Base-by-base conservation (phyloP, 2,329 filamentous ascomycete species). In the Botrytis fragariae region DNA sequence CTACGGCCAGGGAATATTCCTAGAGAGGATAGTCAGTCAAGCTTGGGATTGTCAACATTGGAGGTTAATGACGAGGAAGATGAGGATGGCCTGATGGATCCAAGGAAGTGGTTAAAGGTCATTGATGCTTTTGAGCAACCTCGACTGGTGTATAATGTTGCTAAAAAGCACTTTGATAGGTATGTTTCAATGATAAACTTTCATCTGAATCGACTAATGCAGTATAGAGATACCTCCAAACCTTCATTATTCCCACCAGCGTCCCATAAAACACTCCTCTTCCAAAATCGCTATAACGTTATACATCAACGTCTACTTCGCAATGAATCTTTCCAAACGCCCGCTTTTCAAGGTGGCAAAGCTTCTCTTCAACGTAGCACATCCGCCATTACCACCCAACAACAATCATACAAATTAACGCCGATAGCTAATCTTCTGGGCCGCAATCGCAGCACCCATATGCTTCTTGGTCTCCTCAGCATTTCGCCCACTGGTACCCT, bases 81-180 rank as follows among this genome's bases (percentile, higher is more conserved):
- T 14, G 86, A 89, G 25, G 85, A 87, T 16, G 79, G 80, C 1
- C 81, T 87, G 60, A 89, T 85, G 73, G 93, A 98, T 80, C 89
- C 92, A 0, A 87, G 94, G 77, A 89, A 90, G 74, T 98, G 95
- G 93, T 83, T 98, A 39, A 95, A 92, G 81, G 88, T 97, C 39
- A 85, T 98, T 63, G 89, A 89, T 75, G 94, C 96, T 0, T 97
- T 93, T 81, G 90, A 96, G 14, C 95, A 98, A 81, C 96, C 96
- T 7, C 88, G 92, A 69, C 85, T 94, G 78, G 82, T 89, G 37
- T 97, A 94, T 81, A 94, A 95, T 78, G 87, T 90, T 32, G 84
- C 85, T 14, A 97, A 97, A 84, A 97, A 97, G 80, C 93, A 98
- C 79, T 98, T 98, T 80, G 93, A 98, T 79, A 90, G 87, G 91